These are phyloP conservation scores for Chaetomium olivaceum DNA, from an alignment of 2,329 filamentous ascomycete genomes.

Conservation along the genomic window DNA sequence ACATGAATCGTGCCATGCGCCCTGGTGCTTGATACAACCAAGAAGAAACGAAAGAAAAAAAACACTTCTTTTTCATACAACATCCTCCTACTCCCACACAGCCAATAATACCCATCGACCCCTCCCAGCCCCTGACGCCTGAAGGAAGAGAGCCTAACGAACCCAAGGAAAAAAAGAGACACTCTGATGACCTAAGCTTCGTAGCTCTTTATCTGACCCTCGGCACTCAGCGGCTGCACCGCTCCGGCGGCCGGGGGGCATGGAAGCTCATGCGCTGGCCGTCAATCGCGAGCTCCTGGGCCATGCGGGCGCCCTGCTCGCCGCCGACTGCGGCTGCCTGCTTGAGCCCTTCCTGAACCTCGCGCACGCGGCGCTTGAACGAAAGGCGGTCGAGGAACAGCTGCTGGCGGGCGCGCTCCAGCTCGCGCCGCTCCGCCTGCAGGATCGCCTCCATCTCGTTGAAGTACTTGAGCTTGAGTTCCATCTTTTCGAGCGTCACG, in stretches of 20 bases:
- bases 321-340: conserved; percentile 51
- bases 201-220: conserved; percentile 58
- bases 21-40: conserved; percentile 11
- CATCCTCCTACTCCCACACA: conserved; percentile 17
- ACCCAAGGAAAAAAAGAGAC: conserved; percentile 6
- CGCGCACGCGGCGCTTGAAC: conserved; percentile 83
- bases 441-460: conserved; percentile 92
- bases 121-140: conserved; percentile 25
- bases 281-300: conserved; percentile 50
- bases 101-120: conserved; percentile 22
- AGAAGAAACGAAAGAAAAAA: conserved; percentile 6
- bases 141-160: conserved; percentile 20
- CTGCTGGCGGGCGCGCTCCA: conserved; percentile 89
- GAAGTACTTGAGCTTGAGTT: conserved; percentile 94
- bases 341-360: conserved; percentile 75
- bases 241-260: conserved; percentile 44
- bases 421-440: conserved; percentile 86
- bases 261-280: conserved; percentile 58
- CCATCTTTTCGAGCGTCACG: conserved; percentile 89
- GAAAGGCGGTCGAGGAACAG: conserved; percentile 88
- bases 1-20: too few species aligned
- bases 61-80: conserved; percentile 26
- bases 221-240: conserved; percentile 57
- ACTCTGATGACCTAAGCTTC: conserved; percentile 47
- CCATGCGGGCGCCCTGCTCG: conserved; percentile 52